phyloP scores from a whole-genome alignment of 2,329 filamentous ascomycete species.

The Penicillium vulpinum region DNA sequence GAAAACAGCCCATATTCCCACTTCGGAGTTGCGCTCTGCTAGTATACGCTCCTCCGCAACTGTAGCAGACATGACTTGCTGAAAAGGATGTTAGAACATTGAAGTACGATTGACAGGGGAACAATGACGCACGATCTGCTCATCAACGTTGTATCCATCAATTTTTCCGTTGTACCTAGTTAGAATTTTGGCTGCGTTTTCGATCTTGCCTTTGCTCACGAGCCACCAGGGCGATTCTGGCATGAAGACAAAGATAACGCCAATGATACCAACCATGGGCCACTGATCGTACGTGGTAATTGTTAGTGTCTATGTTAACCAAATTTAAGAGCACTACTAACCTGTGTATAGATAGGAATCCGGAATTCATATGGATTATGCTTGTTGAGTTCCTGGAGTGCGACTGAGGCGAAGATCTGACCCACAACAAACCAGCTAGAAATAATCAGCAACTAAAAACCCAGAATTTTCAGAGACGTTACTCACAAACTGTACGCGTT shows the following conservation, averaged over 20 bases:
- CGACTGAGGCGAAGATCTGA: constrained; percentile 46
- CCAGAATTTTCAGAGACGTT: not conserved
- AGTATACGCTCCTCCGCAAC: constrained; percentile 34
- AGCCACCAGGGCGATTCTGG: constrained; percentile 44
- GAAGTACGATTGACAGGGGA: not conserved
- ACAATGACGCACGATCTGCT: constrained; percentile 30
- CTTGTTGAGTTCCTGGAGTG: constrained; percentile 40
- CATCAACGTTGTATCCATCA: constrained; percentile 34
- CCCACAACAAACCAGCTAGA: constrained; percentile 47
- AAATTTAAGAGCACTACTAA: too few species aligned
- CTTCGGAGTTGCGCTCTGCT: constrained; percentile 31
- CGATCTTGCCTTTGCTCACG: constrained; percentile 33
- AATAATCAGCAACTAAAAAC: not conserved
- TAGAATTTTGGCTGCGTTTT: constrained; percentile 35
- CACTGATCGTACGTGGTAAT: constrained; percentile 31
- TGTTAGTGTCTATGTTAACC: not conserved
- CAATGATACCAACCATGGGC: constrained; percentile 47
- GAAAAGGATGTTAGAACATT: not conserved
- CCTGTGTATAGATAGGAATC: constrained; percentile 47
- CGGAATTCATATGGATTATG: constrained; percentile 38
- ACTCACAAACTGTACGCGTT: constrained; percentile 45
- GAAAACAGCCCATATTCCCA: constrained; percentile 38
- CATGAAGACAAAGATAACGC: constrained; percentile 41
- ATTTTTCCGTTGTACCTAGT: constrained; percentile 30
- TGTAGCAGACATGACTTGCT: constrained; percentile 40